Base-by-base conservation (phyloP, 495 filamentous ascomycete species). In the Lasiosphaeria miniovina region DNA sequence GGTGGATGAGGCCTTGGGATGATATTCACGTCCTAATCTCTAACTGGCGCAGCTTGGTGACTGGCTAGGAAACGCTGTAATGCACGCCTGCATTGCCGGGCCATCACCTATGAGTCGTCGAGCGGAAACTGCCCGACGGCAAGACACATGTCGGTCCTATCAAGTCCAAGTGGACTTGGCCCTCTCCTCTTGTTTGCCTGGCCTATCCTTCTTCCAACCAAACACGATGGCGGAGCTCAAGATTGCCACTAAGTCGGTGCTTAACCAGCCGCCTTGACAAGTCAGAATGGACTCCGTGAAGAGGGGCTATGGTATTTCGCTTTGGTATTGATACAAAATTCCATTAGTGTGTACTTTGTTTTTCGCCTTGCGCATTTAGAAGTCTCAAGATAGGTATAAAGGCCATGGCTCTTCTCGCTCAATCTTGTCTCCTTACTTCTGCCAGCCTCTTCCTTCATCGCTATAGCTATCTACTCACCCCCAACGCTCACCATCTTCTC, bases 161-260 rank as follows among this genome's bases (percentile, higher is more conserved):
- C 12, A 46, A n/a, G 43, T n/a, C 43, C 15, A n/a, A 46, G 43
- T 11, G 15, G 43, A 46, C 43, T 49, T 46, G 32, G 54, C 14
- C 34, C 34, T 40, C 55, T 58, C 55, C n/a, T 41, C 45, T 15
- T 49, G 49, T 55, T 63, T 63, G 60, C 55, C 55, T 59, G 33
- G 8, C 55, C 14, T 55, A n/a, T 8, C 8, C 9, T 49, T 33
- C 5, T 51, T 24, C 38, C 41, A 35, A 34, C 36, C 48, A 52
- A 46, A 38, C 55, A 52, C 5, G n/a, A 59, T 58, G 56, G 56
- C 61, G 51, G 61, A 55, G 56, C 15, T 33, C 12, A 41, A n/a
- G 11, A 46, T 1, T 46, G 12, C 43, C 12, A n/a, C 43, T 46
- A 43, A 36, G 51, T 56, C 43, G 61, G 12, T 45, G 52, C 61